Evolutionary conservation across 2,329 filamentous ascomycete species (phyloP), one percentile per base, ranked within the genome.

Genomic region (Aspergillus udagawae): DNA sequence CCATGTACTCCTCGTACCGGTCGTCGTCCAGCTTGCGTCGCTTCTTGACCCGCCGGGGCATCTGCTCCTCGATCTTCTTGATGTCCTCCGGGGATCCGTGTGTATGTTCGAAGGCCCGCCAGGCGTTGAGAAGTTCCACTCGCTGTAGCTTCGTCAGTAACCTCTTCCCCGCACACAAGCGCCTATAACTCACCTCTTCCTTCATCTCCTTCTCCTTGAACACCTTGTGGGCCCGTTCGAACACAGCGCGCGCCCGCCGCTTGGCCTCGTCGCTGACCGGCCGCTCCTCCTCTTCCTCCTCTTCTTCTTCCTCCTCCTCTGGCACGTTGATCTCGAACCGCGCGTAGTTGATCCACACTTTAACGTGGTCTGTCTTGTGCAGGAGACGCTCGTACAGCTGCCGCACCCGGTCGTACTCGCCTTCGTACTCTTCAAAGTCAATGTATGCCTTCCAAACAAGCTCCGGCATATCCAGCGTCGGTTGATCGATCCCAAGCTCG

Each of bases 281-380:
- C 45, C 75, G 75, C 56, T 82, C 82, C 76, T 87, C 77, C 21
- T 83, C 79, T 3, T 80, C 81, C 9, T 82, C 82, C 23, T 83
- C 86, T 45, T 88, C 84, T 53, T 85, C 84, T 20, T 85, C 85
- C 21, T 84, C 80, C 12, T 80, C 83, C 56, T 96, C 92, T 48
- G 92, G 91, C 0, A 96, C 87, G 72, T 94, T 93, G 79, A 97
- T 91, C 76, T 99, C 94, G 70, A 99, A 97, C 73, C 95, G 90
- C n/a, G 94, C 94, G 77, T 93, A 99, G 73, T 90, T 93, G 75
- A 94, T 96, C 94, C 94, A 99, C 59, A 99, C 94, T 81, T 97
- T 99, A 80, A 97, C 92, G 71, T 99, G 94, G 69, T 94, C 88
- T n/a, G 94, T 96, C 85, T 95, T 97, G 68, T 91, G 82, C 47